Evolutionary conservation across 345 rosid species (phyloP).

Genomic region (Euphorbia lathyris): DNA sequence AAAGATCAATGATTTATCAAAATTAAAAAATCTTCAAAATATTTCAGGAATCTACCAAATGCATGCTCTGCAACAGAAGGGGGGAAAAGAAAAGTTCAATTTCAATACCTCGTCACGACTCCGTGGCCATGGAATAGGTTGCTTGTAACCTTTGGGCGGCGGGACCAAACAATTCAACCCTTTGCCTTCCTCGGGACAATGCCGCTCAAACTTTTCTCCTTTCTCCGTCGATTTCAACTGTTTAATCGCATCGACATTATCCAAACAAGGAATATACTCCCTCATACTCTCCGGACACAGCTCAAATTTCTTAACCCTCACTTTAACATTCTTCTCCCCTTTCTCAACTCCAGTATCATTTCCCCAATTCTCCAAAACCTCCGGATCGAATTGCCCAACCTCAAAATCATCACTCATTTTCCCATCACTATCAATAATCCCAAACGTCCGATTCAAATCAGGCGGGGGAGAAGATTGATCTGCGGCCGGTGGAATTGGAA

Average conservation of each 20-base stretch:
- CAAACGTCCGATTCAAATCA: conserved; percentile 45
- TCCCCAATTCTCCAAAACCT: conserved; percentile 47
- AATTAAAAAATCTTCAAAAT: no score
- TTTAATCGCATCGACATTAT: conserved; percentile 64
- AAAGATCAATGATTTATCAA: background rate
- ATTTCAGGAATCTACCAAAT: no score
- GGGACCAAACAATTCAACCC: conserved; percentile 81
- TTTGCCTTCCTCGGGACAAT: conserved; percentile 65
- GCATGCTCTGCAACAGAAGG: background rate
- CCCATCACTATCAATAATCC: conserved; percentile 76
- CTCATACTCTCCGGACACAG: conserved; percentile 60
- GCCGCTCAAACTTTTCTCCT: conserved; percentile 80
- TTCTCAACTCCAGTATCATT: conserved; percentile 31
- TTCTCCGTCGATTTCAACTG: conserved; percentile 64
- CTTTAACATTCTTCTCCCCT: conserved; percentile 21
- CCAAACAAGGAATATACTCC: conserved; percentile 89
- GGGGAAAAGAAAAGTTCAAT: background rate
- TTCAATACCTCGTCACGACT: conserved; percentile 85
- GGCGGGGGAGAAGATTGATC: conserved; percentile 40
- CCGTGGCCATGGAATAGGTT: conserved; percentile 82
- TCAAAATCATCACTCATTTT: conserved; percentile 79
- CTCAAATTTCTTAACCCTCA: conserved; percentile 36
- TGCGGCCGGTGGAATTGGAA: conserved; percentile 20
- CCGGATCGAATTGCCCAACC: conserved; percentile 74
- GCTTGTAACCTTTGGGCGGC: conserved; percentile 63